Percentiles rank a stretch among this genome's conserved stretches.
phyloP scores from a whole-genome alignment of 179 eudicot species.

The Dionaea muscipula region DNA sequence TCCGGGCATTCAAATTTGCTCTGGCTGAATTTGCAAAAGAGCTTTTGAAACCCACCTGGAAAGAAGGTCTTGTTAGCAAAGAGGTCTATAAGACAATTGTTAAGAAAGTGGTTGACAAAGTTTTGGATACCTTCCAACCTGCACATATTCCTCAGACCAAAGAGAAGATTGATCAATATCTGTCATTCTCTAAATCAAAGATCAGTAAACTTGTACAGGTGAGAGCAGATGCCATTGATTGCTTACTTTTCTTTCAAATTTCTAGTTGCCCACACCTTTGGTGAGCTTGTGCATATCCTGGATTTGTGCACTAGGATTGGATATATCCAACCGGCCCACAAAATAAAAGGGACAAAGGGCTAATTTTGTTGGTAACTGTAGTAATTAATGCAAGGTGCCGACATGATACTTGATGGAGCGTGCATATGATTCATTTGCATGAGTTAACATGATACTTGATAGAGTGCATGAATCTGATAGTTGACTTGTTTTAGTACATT shows the following conservation, averaged over 20 bases:
- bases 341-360: too few species aligned
- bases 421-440: too few species aligned
- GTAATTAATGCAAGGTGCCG: too few species aligned
- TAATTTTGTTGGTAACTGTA: too few species aligned
- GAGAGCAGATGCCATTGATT: constrained; percentile 7
- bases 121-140: constrained; percentile 42
- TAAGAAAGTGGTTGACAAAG: constrained; percentile 79
- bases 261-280: background rate
- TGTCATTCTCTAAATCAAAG: constrained; percentile 53
- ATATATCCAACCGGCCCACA: too few species aligned
- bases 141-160: constrained; percentile 56
- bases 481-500: too few species aligned
- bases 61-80: constrained; percentile 70
- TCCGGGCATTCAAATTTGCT: constrained; percentile 61
- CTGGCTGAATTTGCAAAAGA: constrained; percentile 78
- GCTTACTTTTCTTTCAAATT: background rate
- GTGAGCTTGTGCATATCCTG: too few species aligned
- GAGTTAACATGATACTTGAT: too few species aligned
- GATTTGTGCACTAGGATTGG: too few species aligned
- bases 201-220: constrained; percentile 84
- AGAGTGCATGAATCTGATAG: too few species aligned
- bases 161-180: constrained; percentile 65
- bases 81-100: constrained; percentile 69
- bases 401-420: too few species aligned
- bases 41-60: constrained; percentile 76